phyloP scores from a whole-genome alignment of 768 basidiomycete genomes.

The Pleurotus djamor region DNA sequence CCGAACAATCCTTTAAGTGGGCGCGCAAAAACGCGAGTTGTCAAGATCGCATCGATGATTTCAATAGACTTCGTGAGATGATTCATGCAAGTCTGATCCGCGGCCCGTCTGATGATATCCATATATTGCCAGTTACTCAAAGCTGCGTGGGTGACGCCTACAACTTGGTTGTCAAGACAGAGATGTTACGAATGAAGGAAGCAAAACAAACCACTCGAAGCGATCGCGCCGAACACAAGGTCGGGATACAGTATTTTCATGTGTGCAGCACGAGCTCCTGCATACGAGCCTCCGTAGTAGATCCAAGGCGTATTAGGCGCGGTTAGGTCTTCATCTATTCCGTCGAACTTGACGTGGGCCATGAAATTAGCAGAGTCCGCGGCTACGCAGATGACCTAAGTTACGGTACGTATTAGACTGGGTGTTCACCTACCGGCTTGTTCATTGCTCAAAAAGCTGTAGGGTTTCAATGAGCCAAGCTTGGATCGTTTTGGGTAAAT shows the following conservation, averaged over 20 bases:
- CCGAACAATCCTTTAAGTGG: conserved; percentile 78
- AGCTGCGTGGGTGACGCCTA: conserved; percentile 84
- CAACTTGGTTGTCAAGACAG: not conserved
- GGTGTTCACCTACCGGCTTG: conserved; percentile 1
- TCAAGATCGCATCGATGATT: conserved; percentile 62
- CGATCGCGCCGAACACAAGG: conserved; percentile 87
- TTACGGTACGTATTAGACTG: not conserved
- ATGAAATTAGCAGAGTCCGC: conserved; percentile 95
- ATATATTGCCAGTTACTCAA: conserved; percentile 87
- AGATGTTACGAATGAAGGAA: not conserved
- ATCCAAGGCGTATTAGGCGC: conserved; percentile 82
- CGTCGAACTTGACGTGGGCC: conserved; percentile 71
- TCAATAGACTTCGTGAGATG: conserved; percentile 57
- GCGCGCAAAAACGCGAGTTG: conserved; percentile 38
- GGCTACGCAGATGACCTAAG: conserved; percentile 24
- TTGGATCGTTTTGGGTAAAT: not conserved
- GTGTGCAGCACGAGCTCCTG: conserved; percentile 91
- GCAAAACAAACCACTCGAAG: conserved; percentile 66
- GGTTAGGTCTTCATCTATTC: conserved; percentile 68
- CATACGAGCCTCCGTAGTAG: conserved; percentile 93
- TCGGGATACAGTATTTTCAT: conserved; percentile 88
- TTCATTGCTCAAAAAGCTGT: conserved; percentile 82
- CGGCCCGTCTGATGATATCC: conserved; percentile 73
- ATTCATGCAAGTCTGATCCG: conserved; percentile 58
- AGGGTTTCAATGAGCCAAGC: not conserved